Evolutionary conservation across 331 rosid genomes (phyloP).

Genomic region (Ulmus americana): DNA sequence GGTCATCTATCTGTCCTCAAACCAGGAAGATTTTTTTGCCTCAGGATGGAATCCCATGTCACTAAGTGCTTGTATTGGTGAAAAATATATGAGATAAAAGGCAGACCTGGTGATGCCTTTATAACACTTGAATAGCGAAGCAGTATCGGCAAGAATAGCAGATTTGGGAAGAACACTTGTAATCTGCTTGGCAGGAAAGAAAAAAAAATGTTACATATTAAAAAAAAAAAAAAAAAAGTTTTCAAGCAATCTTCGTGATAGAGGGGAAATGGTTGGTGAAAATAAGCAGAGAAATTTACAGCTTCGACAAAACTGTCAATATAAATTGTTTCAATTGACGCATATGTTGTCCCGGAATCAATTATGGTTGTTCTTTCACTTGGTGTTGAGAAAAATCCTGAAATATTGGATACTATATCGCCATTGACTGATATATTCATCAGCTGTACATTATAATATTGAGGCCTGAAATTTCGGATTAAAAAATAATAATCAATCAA

Average conservation of each 20-base stretch:
- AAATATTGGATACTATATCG: conserved; percentile 45
- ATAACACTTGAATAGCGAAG: conserved; percentile 70
- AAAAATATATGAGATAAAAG: background rate
- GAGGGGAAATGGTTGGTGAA: no score
- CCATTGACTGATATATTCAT: conserved; percentile 86
- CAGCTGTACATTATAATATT: conserved; percentile 67
- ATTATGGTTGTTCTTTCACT: conserved; percentile 54
- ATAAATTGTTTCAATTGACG: conserved; percentile 5
- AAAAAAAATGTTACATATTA: background rate
- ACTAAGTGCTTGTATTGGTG: background rate
- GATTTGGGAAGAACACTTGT: conserved; percentile 57
- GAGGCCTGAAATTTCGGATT: conserved; percentile 60
- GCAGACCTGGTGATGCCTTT: conserved; percentile 48
- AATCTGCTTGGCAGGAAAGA: conserved; percentile 36
- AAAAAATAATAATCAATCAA: no score
- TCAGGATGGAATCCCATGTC: no score
- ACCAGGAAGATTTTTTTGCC: no score
- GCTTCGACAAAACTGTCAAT: conserved; percentile 54
- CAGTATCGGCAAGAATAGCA: conserved; percentile 32
- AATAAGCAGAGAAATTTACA: conserved; percentile 28
- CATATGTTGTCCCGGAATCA: conserved; percentile 97
- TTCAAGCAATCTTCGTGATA: no score
- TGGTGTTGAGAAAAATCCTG: conserved; percentile 58
- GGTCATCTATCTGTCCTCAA: no score
- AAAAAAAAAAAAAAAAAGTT: background rate